These are phyloP conservation scores for Sporobolus alterniflorus DNA, from an alignment of 202 grass and related monocot genomes.

Conservation along the genomic window DNA sequence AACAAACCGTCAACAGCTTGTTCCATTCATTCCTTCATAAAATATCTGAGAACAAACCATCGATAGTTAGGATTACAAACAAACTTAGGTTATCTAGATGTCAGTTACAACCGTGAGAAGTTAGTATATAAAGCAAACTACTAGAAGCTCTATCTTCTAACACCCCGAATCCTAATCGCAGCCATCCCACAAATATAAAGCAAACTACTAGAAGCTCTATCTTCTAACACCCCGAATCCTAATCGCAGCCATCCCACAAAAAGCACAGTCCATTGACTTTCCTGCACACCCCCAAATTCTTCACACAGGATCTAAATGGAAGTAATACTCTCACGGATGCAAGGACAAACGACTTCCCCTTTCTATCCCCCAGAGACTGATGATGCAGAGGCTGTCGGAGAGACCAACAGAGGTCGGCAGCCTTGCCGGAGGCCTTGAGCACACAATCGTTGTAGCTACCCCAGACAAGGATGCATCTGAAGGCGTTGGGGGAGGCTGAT, in stretches of 20 bases:
- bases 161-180: no score
- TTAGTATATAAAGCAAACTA: no score
- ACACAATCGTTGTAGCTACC: slow-evolving; percentile 85
- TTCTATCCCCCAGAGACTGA: slow-evolving; percentile 92
- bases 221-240: not conserved
- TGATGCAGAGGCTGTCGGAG: slow-evolving; percentile 84
- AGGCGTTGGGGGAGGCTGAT: slow-evolving; percentile 90
- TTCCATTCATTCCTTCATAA: no score
- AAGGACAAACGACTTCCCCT: slow-evolving; percentile 89
- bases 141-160: no score
- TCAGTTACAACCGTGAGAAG: no score
- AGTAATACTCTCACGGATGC: slow-evolving; percentile 74
- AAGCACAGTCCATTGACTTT: not conserved
- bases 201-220: no score
- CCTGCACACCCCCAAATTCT: slow-evolving; percentile 16
- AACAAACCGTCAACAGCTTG: no score
- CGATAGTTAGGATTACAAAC: no score
- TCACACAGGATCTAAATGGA: slow-evolving; percentile 10
- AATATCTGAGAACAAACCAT: no score
- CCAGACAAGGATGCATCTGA: slow-evolving; percentile 79
- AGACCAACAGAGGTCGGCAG: slow-evolving; percentile 98
- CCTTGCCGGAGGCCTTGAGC: slow-evolving; percentile 81
- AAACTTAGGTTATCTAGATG: no score
- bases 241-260: not conserved
- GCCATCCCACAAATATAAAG: no score